Conservation (phyloP, 108 stramenopile genomes). For the Cyclostephanos tholiformis region DNA sequence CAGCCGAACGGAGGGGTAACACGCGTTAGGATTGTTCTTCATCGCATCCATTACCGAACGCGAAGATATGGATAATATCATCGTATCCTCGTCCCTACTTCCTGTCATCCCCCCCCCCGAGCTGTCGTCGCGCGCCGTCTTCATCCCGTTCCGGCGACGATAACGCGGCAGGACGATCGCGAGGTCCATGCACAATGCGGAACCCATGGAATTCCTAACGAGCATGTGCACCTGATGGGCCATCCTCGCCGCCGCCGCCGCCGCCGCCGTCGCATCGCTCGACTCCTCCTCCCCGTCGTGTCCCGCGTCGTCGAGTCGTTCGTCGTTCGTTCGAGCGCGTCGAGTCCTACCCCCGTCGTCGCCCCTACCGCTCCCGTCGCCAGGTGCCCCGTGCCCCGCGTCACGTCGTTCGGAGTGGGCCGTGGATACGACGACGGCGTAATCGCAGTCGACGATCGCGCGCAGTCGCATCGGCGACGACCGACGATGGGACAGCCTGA, state of each 20-base stretch:
- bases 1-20: conserved; percentile 49
- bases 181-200: conserved; percentile 49
- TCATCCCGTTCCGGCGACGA: conserved; percentile 7
- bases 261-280: not conserved
- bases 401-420: too few species aligned
- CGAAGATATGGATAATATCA: conserved; percentile 2
- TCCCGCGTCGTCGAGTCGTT: not conserved
- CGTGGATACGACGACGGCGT: conserved; percentile 11
- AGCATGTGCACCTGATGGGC: conserved; percentile 55
- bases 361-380: too few species aligned
- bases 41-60: conserved; percentile 25
- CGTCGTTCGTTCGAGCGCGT: not conserved
- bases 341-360: not conserved
- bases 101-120: too few species aligned
- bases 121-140: not conserved
- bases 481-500: conserved; percentile 20
- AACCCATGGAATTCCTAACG: conserved; percentile 53
- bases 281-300: not conserved
- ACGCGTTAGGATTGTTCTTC: conserved; percentile 38
- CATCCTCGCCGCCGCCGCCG: conserved; percentile 24
- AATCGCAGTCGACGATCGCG: conserved; percentile 39
- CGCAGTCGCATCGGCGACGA: conserved; percentile 34
- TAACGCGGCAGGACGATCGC: conserved; percentile 34
- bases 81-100: not conserved
- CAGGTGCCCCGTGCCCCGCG: conserved; percentile 15